These are phyloP conservation scores for Botryosphaeria agaves DNA, from an alignment of 2,329 filamentous ascomycete genomes.

Conservation along the genomic window DNA sequence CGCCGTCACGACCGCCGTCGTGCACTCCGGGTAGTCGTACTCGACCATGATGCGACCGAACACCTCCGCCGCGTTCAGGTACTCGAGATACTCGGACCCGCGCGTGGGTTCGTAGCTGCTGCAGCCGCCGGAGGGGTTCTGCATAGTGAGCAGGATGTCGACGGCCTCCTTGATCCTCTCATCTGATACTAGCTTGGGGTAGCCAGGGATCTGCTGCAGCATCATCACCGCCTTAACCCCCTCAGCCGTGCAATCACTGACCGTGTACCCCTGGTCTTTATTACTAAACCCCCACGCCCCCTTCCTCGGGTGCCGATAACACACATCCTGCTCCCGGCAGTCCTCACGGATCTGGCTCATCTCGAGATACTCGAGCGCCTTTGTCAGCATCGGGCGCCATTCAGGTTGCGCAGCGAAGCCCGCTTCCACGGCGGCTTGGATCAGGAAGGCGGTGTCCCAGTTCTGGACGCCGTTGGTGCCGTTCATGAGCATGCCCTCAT, in stretches of 20 bases:
- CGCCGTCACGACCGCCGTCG: slow-evolving; percentile 81
- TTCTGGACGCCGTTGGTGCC: slow-evolving; percentile 96
- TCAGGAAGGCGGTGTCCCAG: slow-evolving; percentile 87
- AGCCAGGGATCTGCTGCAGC: slow-evolving; percentile 63
- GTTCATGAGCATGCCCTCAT: slow-evolving; percentile 85
- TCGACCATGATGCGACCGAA: slow-evolving; percentile 98
- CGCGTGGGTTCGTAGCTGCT: slow-evolving; percentile 79
- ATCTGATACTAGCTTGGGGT: slow-evolving; percentile 56
- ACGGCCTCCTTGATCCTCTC: slow-evolving; percentile 72
- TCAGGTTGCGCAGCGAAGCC: slow-evolving; percentile 60
- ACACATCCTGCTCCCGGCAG: slow-evolving; percentile 55
- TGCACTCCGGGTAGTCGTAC: slow-evolving; percentile 96
- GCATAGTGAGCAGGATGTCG: slow-evolving; percentile 80
- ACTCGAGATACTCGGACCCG: slow-evolving; percentile 61
- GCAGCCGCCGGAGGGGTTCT: slow-evolving; percentile 73
- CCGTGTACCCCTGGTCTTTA: slow-evolving; percentile 79
- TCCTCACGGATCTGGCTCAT: slow-evolving; percentile 82
- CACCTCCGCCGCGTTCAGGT: slow-evolving; percentile 87
- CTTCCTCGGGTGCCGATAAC: slow-evolving; percentile 81
- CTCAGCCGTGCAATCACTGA: slow-evolving; percentile 89
- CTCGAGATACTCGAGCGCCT: slow-evolving; percentile 73
- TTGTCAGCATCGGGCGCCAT: slow-evolving; percentile 69
- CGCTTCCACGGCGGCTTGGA: slow-evolving; percentile 66
- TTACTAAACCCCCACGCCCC: slow-evolving; percentile 96
- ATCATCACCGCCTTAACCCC: slow-evolving; percentile 73